phyloP scores from a whole-genome alignment of 1,284 basidiomycete genomes.

The Tilletia indica region DNA sequence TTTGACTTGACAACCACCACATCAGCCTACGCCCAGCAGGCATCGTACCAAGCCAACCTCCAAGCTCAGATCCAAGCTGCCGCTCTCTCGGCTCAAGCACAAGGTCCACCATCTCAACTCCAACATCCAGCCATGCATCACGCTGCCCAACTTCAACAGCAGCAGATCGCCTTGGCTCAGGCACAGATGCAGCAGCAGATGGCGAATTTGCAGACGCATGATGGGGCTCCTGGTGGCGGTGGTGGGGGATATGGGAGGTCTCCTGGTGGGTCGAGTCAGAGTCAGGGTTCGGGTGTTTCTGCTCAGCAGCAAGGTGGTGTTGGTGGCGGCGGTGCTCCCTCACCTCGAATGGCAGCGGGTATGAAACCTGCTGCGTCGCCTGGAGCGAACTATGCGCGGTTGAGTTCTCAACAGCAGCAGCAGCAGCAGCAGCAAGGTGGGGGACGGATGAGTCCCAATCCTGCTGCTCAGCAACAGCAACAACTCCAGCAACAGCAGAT shows the following conservation, averaged over 20 bases:
- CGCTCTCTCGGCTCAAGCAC: conserved; percentile 46
- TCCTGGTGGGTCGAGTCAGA: not conserved
- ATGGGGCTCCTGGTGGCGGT: conserved; percentile 14
- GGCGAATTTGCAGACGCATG: conserved; percentile 18
- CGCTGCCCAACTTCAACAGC: conserved; percentile 45
- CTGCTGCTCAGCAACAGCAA: conserved; percentile 13
- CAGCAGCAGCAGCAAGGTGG: conserved; percentile 15
- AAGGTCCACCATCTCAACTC: conserved; percentile 46
- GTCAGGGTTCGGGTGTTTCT: conserved; percentile 12
- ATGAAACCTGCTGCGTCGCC: conserved; percentile 13
- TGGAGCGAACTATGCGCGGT: conserved; percentile 24
- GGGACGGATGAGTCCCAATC: conserved; percentile 6
- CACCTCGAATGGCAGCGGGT: not conserved
- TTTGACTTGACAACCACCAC: not conserved
- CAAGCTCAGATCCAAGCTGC: conserved; percentile 51
- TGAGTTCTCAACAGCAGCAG: conserved; percentile 13
- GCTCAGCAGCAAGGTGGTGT: too few relatives aligned
- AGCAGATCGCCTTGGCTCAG: conserved; percentile 27
- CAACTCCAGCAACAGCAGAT: conserved; percentile 2
- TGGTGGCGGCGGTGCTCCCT: not conserved
- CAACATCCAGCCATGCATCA: conserved; percentile 50
- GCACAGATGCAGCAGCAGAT: conserved; percentile 27
- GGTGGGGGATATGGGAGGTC: conserved; percentile 11
- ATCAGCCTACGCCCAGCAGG: conserved; percentile 43
- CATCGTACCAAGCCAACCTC: conserved; percentile 32